Base-by-base conservation (phyloP, 495 filamentous ascomycete species). In the Ramalina peruviana region DNA sequence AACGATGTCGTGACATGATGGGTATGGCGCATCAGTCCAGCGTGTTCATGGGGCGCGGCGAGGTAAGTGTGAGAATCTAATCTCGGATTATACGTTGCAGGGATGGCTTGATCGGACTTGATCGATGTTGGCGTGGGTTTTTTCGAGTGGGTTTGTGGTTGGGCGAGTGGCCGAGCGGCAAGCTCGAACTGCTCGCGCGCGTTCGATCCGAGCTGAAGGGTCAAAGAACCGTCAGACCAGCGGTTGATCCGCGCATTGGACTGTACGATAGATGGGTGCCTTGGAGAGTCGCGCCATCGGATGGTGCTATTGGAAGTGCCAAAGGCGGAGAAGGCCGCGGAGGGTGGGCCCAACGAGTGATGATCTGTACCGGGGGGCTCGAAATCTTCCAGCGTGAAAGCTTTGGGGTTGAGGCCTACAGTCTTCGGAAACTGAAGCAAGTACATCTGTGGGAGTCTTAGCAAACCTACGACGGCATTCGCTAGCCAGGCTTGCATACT, bases 181-280 rank as follows among this genome's bases (percentile, higher is more conserved):
- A 94, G 77, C 54, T 84, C 79, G 67, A 86, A 94, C 56, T 94
- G 87, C 54, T 84, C 80, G 44, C 72, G 71, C 9, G 88, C 84
- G 6, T 80, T 71, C 0, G 76, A 78, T 20, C 79, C 83, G 33
- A 86, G 67, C 58, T 87, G 83, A 10, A 96, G 70, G 15, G 89
- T 94, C 25, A 88, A 64, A 6, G 84, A 88, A 36, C 86, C 86
- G 58, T 94, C 86, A 51, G 83, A 84, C 87, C 87, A 94, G 52
- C 74, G 77, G 49, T 87, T 76, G 25, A 90, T 68, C 41, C 82
- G 77, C 6, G 86, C 75, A 61, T 92, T 92, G 36, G 84, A 89
- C 58, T 84, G 76, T 11, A 87, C 66, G 36, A 74, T 62, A 12
- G 62, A 56, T 6, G 73, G 71, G 50, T 83, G 67, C 11, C 69